Conservation (phyloP, 306 rosid genomes). For the Citrullus amarus region DNA sequence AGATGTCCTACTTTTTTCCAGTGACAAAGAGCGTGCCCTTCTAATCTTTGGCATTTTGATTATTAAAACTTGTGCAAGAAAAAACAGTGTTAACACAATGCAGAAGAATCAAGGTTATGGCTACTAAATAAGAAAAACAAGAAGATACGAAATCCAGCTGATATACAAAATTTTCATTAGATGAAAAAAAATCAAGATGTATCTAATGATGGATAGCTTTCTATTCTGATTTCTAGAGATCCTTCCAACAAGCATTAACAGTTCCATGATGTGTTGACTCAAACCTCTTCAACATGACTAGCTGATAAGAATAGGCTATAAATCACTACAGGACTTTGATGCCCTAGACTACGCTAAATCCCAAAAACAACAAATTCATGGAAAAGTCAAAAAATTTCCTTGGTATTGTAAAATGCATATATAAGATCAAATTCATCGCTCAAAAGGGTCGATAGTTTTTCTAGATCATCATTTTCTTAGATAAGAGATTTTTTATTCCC, state of each 20-base stretch:
- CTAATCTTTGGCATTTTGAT: conserved; percentile 57
- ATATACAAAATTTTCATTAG: not conserved
- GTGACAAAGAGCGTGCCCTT: conserved; percentile 37
- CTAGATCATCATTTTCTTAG: not conserved
- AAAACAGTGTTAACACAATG: not conserved
- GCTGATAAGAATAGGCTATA: not conserved
- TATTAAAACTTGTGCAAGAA: conserved; percentile 9
- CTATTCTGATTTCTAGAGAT: not conserved
- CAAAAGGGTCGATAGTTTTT: not conserved
- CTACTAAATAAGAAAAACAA: not conserved
- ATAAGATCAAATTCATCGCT: not conserved
- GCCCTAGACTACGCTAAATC: not conserved
- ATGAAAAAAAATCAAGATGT: not conserved
- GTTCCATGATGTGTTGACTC: not conserved
- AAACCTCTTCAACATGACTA: not conserved
- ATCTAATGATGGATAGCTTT: not conserved
- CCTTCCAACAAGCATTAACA: not conserved
- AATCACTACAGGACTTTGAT: not conserved
- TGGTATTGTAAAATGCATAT: not conserved
- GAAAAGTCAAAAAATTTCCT: not conserved
- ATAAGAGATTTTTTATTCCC: not conserved
- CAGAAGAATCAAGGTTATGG: not conserved
- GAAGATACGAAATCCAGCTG: not conserved
- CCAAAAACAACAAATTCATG: not conserved
- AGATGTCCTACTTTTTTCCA: conserved; percentile 26